Percentiles rank a stretch among this genome's conserved stretches.
phyloP scores from a whole-genome alignment of 1,284 basidiomycete species.

The Mycosarcoma maydis region DNA sequence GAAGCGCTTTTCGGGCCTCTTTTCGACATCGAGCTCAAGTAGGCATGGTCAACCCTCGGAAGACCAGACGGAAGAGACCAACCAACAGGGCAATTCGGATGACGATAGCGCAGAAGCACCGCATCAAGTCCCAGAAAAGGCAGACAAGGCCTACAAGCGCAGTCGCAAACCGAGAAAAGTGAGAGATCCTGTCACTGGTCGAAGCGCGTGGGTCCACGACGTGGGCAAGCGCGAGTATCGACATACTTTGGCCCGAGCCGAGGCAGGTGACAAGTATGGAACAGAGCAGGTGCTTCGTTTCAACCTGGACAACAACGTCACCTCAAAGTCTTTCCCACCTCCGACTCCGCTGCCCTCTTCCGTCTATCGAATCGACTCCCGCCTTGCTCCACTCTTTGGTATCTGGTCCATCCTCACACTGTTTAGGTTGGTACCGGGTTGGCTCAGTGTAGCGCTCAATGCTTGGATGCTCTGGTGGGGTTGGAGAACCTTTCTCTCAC shows the following conservation, averaged over 20 bases:
- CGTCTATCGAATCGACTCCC: conserved; percentile 12
- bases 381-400: conserved; percentile 26
- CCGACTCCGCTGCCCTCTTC: conserved; percentile 19
- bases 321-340: conserved; percentile 36
- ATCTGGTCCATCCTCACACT: conserved; percentile 26
- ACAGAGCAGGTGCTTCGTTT: conserved; percentile 16
- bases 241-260: conserved; percentile 5
- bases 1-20: conserved; percentile 5
- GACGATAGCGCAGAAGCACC: conserved; percentile 2
- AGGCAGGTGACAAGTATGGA: conserved; percentile 15
- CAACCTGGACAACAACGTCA: conserved; percentile 17
- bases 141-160: conserved; percentile 13
- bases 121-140: conserved; percentile 9
- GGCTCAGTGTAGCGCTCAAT: conserved; percentile 29
- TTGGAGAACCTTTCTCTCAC: conserved; percentile 11
- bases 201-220: conserved; percentile 26
- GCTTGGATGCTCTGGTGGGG: conserved; percentile 50
- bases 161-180: conserved; percentile 26
- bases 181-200: conserved; percentile 39
- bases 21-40: conserved; percentile 8
- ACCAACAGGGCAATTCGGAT: neutral
- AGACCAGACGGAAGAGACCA: conserved; percentile 1
- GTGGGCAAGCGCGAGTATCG: conserved; percentile 39
- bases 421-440: conserved; percentile 8
- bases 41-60: neutral